Evolutionary conservation across 805 yeast genomes (phyloP).

Genomic region (Zygosaccharomyces siamensis): DNA sequence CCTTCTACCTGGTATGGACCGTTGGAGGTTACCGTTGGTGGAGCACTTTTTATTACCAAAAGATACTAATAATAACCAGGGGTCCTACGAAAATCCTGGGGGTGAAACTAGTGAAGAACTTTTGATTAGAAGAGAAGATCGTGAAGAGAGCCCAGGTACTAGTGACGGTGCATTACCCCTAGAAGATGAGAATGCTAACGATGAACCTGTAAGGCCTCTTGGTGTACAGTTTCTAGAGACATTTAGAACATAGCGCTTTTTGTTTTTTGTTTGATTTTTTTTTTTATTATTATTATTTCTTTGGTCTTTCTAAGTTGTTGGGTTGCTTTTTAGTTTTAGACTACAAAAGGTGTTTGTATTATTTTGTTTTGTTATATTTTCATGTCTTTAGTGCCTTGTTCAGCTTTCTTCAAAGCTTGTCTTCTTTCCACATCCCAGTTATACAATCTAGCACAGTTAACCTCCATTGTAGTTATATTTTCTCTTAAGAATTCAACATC

Average conservation of each 20-base stretch:
- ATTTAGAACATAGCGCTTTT: constrained; percentile 40
- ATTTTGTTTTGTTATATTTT: constrained; percentile 13
- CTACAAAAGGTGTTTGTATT: neutral
- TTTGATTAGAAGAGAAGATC: constrained; percentile 24
- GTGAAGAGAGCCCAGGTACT: constrained; percentile 11
- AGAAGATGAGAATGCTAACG: constrained; percentile 42
- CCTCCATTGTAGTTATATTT: constrained; percentile 96
- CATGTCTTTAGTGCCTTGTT: constrained; percentile 39
- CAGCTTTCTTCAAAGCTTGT: constrained; percentile 41
- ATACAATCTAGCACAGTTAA: constrained; percentile 87
- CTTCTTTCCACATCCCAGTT: constrained; percentile 85
- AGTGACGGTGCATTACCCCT: constrained; percentile 12
- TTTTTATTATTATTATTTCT: too few relatives aligned
- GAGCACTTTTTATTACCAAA: constrained; percentile 9
- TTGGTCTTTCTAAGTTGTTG: too few relatives aligned
- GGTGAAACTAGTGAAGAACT: constrained; percentile 27
- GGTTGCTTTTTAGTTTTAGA: neutral
- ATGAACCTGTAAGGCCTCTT: constrained; percentile 57
- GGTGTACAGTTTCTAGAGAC: constrained; percentile 59
- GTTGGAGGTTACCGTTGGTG: constrained; percentile 34
- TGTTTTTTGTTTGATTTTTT: neutral
- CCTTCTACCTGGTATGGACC: constrained; percentile 40
- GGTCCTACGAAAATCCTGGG: constrained; percentile 16
- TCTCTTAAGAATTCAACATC: constrained; percentile 87
- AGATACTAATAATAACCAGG: constrained; percentile 7